phyloP scores from a whole-genome alignment of 78 protist species.

The Emiliania huxleyi region DNA sequence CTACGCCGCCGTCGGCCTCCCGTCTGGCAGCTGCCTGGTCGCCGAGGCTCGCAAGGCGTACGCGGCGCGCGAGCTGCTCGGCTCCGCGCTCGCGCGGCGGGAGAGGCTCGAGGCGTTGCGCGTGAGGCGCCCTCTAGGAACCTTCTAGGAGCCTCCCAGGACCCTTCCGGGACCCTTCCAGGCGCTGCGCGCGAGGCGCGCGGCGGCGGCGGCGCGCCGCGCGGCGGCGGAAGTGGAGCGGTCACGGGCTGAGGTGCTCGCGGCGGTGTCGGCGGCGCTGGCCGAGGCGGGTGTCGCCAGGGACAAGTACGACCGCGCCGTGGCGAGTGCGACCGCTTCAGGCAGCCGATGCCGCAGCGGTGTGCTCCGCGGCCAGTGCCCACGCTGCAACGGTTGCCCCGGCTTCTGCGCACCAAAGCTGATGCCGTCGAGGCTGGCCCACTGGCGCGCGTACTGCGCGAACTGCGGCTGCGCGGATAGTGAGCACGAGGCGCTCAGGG shows the following conservation, averaged over 20 bases:
- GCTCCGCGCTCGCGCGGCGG: background rate
- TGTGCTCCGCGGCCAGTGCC: background rate
- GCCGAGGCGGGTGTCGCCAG: background rate
- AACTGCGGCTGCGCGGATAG: background rate
- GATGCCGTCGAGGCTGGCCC: background rate
- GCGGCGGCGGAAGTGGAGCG: background rate
- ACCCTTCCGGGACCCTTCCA: background rate
- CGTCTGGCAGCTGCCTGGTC: no score
- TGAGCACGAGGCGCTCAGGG: background rate
- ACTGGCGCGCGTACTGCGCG: background rate
- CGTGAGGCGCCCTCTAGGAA: background rate
- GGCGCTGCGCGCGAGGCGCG: background rate
- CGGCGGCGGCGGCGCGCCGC: background rate
- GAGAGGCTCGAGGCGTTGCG: background rate
- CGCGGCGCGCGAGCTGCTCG: background rate
- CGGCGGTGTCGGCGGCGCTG: background rate
- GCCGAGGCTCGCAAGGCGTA: no score
- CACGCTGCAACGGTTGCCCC: background rate
- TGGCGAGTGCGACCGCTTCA: background rate
- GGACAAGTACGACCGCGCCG: background rate
- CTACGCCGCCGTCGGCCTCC: background rate
- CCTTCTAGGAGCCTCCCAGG: background rate
- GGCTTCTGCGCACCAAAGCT: background rate
- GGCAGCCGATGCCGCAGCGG: background rate
- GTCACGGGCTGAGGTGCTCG: background rate